phyloP scores from a whole-genome alignment of 192 early-diverging fungal species.

The Backusella luteola region DNA sequence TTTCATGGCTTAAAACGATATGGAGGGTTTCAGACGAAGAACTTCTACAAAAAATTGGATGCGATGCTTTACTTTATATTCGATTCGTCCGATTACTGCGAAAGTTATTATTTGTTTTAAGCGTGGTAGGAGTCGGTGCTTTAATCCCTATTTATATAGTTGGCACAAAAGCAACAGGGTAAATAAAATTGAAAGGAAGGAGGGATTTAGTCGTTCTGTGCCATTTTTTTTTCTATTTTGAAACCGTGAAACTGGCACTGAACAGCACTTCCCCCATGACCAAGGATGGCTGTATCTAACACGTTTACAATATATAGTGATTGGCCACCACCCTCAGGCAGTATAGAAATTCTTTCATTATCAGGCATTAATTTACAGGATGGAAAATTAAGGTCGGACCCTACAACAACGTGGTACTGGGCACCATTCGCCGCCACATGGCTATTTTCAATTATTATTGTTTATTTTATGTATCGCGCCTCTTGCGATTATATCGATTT shows the following conservation, averaged over 20 bases:
- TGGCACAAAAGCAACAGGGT: slow-evolving; percentile 35
- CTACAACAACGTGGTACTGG: slow-evolving; percentile 57
- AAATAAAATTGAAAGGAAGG: background rate
- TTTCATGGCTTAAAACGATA: slow-evolving; percentile 64
- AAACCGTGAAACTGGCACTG: background rate
- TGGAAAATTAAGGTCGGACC: slow-evolving; percentile 16
- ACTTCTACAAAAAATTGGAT: slow-evolving; percentile 61
- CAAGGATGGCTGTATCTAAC: background rate
- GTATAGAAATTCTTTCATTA: slow-evolving; percentile 36
- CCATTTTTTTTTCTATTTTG: slow-evolving; percentile 2
- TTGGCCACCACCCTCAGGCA: slow-evolving; percentile 36
- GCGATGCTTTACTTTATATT: slow-evolving; percentile 72
- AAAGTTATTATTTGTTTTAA: slow-evolving; percentile 53
- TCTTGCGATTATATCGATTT: slow-evolving; percentile 52
- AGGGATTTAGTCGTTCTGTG: background rate
- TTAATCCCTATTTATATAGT: slow-evolving; percentile 68
- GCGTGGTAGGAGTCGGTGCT: slow-evolving; percentile 56
- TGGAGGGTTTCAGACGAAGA: slow-evolving; percentile 55
- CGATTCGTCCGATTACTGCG: slow-evolving; percentile 60
- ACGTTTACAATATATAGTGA: slow-evolving; percentile 13
- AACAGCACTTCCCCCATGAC: background rate
- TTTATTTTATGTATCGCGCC: slow-evolving; percentile 52
- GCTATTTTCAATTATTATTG: slow-evolving; percentile 57
- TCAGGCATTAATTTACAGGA: slow-evolving; percentile 33
- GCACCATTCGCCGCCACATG: slow-evolving; percentile 66